Evolutionary conservation across 495 filamentous ascomycete genomes (phyloP).

Genomic region (Lasiosphaeria miniovina): DNA sequence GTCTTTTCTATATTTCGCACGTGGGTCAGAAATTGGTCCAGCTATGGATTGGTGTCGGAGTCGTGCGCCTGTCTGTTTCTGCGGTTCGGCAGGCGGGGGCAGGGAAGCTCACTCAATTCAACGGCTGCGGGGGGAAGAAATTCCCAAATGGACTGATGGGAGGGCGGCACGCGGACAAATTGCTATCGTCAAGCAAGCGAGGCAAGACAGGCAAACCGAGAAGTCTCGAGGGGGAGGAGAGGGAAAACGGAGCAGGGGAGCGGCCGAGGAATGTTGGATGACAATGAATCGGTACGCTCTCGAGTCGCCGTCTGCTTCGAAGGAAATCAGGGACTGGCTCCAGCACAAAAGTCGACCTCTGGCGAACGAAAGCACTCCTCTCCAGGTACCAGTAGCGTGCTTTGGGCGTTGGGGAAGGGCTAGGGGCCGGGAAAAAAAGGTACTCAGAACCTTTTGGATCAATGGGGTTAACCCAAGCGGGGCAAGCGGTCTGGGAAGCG

Average conservation of each 20-base stretch:
- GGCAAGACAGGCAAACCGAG: conserved; percentile 14
- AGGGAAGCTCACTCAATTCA: background rate
- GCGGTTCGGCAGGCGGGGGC: background rate
- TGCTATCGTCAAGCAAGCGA: conserved; percentile 9
- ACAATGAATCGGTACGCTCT: background rate
- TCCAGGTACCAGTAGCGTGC: background rate
- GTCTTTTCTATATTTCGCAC: conserved; percentile 5
- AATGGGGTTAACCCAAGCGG: conserved; percentile 28
- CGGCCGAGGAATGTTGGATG: conserved; percentile 16
- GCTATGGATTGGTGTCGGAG: background rate
- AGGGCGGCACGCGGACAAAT: conserved; percentile 4
- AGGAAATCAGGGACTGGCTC: background rate
- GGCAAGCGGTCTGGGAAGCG: conserved; percentile 27
- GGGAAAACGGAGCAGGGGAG: conserved; percentile 1
- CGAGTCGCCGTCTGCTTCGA: background rate
- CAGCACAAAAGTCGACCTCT: conserved; percentile 13
- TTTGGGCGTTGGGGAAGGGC: conserved; percentile 20
- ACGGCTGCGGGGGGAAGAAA: background rate
- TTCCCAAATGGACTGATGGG: background rate
- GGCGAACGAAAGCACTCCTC: conserved; percentile 6
- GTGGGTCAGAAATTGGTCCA: background rate
- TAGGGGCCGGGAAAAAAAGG: conserved; percentile 9
- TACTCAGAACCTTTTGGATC: conserved; percentile 29
- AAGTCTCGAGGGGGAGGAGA: conserved; percentile 10
- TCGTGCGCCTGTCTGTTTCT: background rate